Percentiles rank a stretch among this genome's conserved stretches.
Conservation (phyloP, 2,329 filamentous ascomycete species). For the Cladophialophora carrionii region DNA sequence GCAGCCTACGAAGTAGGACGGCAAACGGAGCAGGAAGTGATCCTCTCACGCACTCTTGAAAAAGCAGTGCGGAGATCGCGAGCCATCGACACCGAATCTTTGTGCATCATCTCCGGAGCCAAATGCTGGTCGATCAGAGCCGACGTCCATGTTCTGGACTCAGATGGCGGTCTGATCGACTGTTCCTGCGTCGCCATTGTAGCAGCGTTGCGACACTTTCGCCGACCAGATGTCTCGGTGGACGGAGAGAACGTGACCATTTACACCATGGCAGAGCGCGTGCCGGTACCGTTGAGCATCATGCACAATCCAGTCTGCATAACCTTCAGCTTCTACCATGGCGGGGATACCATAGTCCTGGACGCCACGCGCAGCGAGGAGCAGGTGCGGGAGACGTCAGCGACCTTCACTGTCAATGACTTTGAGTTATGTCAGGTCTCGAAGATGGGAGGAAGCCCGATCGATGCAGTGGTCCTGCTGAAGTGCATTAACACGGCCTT, state of each 20-base stretch:
- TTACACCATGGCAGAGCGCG: slow-evolving; percentile 80
- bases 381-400: slow-evolving; percentile 66
- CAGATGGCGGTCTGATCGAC: slow-evolving; percentile 89
- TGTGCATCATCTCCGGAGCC: slow-evolving; percentile 86
- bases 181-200: slow-evolving; percentile 83
- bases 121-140: slow-evolving; percentile 92
- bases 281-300: slow-evolving; percentile 86
- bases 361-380: slow-evolving; percentile 55
- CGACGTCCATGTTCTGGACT: slow-evolving; percentile 87
- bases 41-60: slow-evolving; percentile 86
- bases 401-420: slow-evolving; percentile 82
- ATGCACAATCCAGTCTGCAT: slow-evolving; percentile 90
- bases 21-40: slow-evolving; percentile 79
- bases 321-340: slow-evolving; percentile 79
- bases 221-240: slow-evolving; percentile 84
- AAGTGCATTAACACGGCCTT: slow-evolving; percentile 75
- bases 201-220: slow-evolving; percentile 86
- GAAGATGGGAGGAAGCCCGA: slow-evolving; percentile 81
- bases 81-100: slow-evolving; percentile 90
- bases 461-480: slow-evolving; percentile 78
- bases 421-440: slow-evolving; percentile 90
- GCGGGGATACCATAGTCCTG: slow-evolving; percentile 49
- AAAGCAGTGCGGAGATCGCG: slow-evolving; percentile 91
- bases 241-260: slow-evolving; percentile 83
- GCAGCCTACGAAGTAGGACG: slow-evolving; percentile 85